Percentiles rank a stretch among this genome's conserved stretches.
These are phyloP conservation scores for Vitis rupestris DNA, from an alignment of 164 flowering plant genomes.

Conservation along the genomic window DNA sequence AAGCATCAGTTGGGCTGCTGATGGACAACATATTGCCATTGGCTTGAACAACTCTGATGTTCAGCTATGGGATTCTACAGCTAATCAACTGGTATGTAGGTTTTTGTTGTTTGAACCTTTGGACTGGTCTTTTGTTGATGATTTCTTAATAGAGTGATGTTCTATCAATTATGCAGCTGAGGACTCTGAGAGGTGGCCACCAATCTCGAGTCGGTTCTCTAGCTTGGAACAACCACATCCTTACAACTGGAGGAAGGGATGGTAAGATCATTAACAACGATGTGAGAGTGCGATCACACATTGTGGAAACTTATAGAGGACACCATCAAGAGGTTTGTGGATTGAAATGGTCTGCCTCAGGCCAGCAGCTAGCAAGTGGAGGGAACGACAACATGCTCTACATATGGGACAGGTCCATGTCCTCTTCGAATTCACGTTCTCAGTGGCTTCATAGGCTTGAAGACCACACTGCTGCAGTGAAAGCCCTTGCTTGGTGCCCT, in stretches of 20 bases:
- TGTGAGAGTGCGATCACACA: constrained; percentile 26
- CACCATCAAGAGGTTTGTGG: constrained; percentile 33
- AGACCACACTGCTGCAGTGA: constrained; percentile 30
- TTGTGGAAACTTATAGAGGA: constrained; percentile 27
- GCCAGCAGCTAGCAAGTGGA: constrained; percentile 31
- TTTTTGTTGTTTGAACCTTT: background rate
- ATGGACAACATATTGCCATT: constrained; percentile 30
- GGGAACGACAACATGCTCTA: constrained; percentile 28
- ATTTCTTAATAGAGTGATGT: background rate
- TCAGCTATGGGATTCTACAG: constrained; percentile 28
- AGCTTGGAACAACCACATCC: constrained; percentile 32
- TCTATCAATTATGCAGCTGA: constrained; percentile 16
- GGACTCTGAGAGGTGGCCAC: constrained; percentile 27
- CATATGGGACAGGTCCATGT: constrained; percentile 28
- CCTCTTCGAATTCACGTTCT: constrained; percentile 23
- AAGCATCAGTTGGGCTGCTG: constrained; percentile 33
- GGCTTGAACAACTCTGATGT: constrained; percentile 32
- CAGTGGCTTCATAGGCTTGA: constrained; percentile 30
- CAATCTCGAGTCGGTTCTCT: constrained; percentile 18
- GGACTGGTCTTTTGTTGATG: background rate
- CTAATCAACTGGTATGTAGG: constrained; percentile 16
- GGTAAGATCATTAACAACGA: constrained; percentile 26
- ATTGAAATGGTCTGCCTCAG: constrained; percentile 31
- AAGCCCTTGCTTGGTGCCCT: constrained; percentile 34
- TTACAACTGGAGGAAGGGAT: constrained; percentile 36